phyloP scores from a whole-genome alignment of 108 stramenopile species.

The Cyclotella baltica region DNA sequence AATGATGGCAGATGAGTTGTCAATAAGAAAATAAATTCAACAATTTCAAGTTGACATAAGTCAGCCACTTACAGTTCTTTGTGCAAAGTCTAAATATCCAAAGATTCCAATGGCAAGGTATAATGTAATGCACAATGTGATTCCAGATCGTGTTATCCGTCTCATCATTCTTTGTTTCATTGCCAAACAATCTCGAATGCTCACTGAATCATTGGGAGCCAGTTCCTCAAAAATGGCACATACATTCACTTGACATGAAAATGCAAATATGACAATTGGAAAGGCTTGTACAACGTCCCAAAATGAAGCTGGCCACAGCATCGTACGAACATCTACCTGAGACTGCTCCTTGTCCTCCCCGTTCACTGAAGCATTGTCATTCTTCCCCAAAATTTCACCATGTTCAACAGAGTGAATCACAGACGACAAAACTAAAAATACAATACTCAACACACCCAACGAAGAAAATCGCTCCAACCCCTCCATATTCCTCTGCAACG shows the following conservation, averaged over 20 bases:
- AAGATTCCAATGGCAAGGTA: constrained; percentile 63
- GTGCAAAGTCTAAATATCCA: constrained; percentile 70
- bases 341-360: neutral
- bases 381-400: constrained; percentile 13
- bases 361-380: neutral
- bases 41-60: neutral
- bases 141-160: constrained; percentile 34
- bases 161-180: constrained; percentile 24
- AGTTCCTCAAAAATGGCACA: constrained; percentile 79
- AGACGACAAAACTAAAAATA: constrained; percentile 70
- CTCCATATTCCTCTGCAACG: constrained; percentile 63
- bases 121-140: constrained; percentile 49
- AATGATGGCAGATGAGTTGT: neutral
- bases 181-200: neutral
- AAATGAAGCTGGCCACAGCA: constrained; percentile 59
- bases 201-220: constrained; percentile 6
- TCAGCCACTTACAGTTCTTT: constrained; percentile 27
- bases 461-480: constrained; percentile 67
- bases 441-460: constrained; percentile 74
- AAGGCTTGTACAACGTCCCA: constrained; percentile 68
- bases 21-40: neutral
- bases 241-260: constrained; percentile 87
- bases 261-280: constrained; percentile 86
- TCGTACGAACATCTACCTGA: constrained; percentile 17
- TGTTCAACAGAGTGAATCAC: constrained; percentile 64